Base-by-base conservation (phyloP, 257 asterid species). In the Jasminum sambac region DNA sequence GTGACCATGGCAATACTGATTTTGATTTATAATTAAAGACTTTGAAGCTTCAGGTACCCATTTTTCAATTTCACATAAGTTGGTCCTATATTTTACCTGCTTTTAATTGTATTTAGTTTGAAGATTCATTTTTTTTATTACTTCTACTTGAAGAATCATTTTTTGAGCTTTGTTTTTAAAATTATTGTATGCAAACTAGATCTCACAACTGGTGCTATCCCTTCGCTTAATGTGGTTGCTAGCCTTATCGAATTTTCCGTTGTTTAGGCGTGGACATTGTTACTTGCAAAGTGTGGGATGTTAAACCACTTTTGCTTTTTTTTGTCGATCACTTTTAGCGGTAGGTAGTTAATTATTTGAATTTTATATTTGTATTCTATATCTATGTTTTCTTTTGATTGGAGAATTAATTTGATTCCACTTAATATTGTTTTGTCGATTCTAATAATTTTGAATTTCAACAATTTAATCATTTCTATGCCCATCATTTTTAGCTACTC, bases 291-390 rank as follows among this genome's bases (percentile, higher is more conserved):
- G 11, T 73, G 78, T 13, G 95, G 95, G 0, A 19, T 76, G 26
- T 65, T 88, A 68, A 85, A 78, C 26, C 91, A 84, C 87, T 11
- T 85, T 84, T 38, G 96, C 96, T 41, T 84, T 95, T 0, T 84
- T 95, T 34, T 89, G 92, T n/a, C n/a, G 74, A 86, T 88, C n/a
- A 95, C 96, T 11, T 90, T 90, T 23, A 88, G 95, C 78, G 83
- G 96, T 87, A 85, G 8, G 81, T n/a, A n/a, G n/a, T n/a, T 60
- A 0, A 34, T 11, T 14, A 4, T 0, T 52, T 7, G 12, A 6
- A 11, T 8, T 19, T 36, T 48, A 19, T 26, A 14, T 17, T 23
- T n/a, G n/a, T n/a, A n/a, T n/a, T n/a, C n/a, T n/a, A n/a, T n/a
- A n/a, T n/a, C n/a, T n/a, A n/a, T n/a, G n/a, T n/a, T n/a, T n/a